Conservation (phyloP, 257 asterid species). For the Scutellaria galericulata region DNA sequence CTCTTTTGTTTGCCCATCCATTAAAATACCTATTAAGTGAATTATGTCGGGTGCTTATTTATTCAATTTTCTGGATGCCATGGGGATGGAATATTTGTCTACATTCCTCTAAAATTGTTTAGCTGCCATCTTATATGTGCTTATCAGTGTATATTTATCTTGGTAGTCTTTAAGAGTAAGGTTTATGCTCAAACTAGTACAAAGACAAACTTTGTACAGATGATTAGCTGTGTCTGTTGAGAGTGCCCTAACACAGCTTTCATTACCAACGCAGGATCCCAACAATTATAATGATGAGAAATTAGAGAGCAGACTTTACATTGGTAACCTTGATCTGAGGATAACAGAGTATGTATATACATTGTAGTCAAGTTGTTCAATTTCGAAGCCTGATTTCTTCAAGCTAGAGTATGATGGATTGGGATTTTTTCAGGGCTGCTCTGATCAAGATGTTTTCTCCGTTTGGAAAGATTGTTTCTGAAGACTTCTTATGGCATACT, state of each 20-base stretch:
- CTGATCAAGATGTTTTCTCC: constrained; percentile 86
- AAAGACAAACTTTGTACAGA: background rate
- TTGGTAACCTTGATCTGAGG: constrained; percentile 89
- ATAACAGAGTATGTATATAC: constrained; percentile 57
- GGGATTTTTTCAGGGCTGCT: constrained; percentile 60
- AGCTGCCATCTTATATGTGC: background rate
- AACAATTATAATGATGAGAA: constrained; percentile 53
- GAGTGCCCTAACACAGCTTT: constrained; percentile 16
- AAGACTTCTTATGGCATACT: constrained; percentile 94
- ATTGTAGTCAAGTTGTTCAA: background rate
- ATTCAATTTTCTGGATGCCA: background rate
- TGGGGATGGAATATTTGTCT: background rate
- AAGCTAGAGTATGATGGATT: background rate
- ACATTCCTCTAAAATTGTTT: background rate
- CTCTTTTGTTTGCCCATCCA: background rate
- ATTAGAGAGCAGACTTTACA: constrained; percentile 71
- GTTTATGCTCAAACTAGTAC: constrained; percentile 9
- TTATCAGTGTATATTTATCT: background rate
- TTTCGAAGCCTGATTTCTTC: background rate
- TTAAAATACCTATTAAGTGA: background rate
- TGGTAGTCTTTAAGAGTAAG: background rate
- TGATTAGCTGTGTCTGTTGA: background rate
- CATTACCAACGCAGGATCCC: constrained; percentile 50
- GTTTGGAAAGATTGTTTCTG: constrained; percentile 67
- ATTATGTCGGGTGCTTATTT: background rate